Evolutionary conservation across 352 stramenopile genomes (phyloP).

Genomic region (Phytophthora syringae): DNA sequence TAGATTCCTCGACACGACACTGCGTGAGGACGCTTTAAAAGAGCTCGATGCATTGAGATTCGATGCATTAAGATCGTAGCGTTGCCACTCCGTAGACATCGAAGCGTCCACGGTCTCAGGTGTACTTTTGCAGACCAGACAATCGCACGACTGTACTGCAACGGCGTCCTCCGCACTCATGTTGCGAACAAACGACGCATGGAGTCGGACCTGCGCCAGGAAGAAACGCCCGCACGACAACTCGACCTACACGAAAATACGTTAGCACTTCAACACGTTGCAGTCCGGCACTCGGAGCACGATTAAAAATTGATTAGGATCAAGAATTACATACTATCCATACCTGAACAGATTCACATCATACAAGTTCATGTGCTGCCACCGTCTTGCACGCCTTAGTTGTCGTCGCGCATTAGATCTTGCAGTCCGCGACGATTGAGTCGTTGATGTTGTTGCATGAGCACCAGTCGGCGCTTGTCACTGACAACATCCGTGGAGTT

Average conservation of each 20-base stretch:
- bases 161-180: conserved; percentile 27
- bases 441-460: conserved; percentile 80
- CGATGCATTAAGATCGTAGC: conserved; percentile 6
- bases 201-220: conserved; percentile 13
- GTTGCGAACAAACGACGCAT: no score
- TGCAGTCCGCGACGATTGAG: conserved; percentile 75
- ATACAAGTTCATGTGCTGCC: not conserved
- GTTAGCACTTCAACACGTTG: conserved; percentile 21
- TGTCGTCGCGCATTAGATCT: conserved; percentile 52
- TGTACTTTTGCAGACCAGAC: conserved; percentile 8
- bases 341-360: no score
- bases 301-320: conserved; percentile 14
- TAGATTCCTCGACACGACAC: not conserved
- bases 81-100: not conserved
- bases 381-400: conserved; percentile 26
- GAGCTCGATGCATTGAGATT: not conserved
- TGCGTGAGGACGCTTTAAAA: conserved; percentile 1
- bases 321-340: conserved; percentile 6
- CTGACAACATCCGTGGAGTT: conserved; percentile 66
- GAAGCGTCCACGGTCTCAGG: conserved; percentile 11
- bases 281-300: no score
- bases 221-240: conserved; percentile 13
- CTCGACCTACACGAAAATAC: no score
- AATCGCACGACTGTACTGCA: conserved; percentile 18
- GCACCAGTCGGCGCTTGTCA: conserved; percentile 69